Conservation (phyloP, 441 rosid genomes). For the Bocquillonia castaneifolia region DNA sequence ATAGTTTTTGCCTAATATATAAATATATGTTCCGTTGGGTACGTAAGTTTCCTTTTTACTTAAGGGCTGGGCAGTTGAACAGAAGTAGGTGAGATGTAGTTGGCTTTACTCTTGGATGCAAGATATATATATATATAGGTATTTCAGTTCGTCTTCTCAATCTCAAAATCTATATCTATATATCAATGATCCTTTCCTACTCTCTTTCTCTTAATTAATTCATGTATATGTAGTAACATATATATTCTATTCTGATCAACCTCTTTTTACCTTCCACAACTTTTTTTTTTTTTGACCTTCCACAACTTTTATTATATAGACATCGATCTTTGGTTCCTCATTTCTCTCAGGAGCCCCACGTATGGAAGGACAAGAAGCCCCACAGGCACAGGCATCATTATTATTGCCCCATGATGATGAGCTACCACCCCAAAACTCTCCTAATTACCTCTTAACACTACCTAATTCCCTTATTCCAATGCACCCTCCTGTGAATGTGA, state of each 20-base stretch:
- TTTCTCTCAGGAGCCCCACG: slow-evolving; percentile 18
- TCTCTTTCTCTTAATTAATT: too few species aligned
- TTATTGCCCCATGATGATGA: background rate
- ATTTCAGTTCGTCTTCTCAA: too few species aligned
- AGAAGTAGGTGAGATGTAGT: slow-evolving; percentile 56
- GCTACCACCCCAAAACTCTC: slow-evolving; percentile 25
- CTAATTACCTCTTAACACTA: slow-evolving; percentile 25
- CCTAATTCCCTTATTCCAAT: slow-evolving; percentile 10
- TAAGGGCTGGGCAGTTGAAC: slow-evolving; percentile 62
- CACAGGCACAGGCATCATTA: slow-evolving; percentile 5
- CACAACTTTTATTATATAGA: background rate
- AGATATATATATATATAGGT: too few species aligned
- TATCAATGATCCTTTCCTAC: too few species aligned
- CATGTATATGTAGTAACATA: too few species aligned
- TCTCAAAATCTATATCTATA: background rate
- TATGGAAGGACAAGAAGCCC: slow-evolving; percentile 45
- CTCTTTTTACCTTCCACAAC: slow-evolving; percentile 38
- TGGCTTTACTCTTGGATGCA: slow-evolving; percentile 39
- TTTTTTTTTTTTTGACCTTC: slow-evolving; percentile 18
- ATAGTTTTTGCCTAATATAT: too few species aligned
- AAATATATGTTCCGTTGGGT: too few species aligned
- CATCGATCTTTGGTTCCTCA: too few species aligned
- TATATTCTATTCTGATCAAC: slow-evolving; percentile 44
- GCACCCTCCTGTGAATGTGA: slow-evolving; percentile 18
- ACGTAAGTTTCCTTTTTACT: slow-evolving; percentile 31